A percentile compares a stretch with the other conserved stretches of the same genome.
phyloP scores from a whole-genome alignment of 2,329 filamentous ascomycete genomes.

The Lasiodiplodia sp. region DNA sequence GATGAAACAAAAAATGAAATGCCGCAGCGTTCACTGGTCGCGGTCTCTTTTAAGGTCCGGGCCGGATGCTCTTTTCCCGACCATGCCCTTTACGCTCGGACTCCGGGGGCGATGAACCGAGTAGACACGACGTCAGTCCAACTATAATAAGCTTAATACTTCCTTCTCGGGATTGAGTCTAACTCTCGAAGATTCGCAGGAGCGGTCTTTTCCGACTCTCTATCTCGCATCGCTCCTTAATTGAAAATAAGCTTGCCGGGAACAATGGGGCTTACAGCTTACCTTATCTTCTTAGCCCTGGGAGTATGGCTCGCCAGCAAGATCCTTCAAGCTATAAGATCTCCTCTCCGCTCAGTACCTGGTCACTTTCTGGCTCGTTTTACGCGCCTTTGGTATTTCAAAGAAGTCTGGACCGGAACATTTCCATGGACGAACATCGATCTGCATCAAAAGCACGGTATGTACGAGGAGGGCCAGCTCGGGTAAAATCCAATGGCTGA shows the following conservation, averaged over 20 bases:
- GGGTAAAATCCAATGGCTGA: not conserved
- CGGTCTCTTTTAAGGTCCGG: too few species aligned
- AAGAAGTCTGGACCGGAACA: not conserved
- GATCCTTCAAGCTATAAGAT: not conserved
- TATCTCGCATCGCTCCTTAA: not conserved
- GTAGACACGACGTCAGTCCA: too few species aligned
- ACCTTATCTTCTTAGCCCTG: not conserved
- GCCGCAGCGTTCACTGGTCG: too few species aligned
- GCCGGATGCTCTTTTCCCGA: too few species aligned
- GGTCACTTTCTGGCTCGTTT: conserved; percentile 1
- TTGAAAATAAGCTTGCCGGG: not conserved
- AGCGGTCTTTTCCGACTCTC: not conserved
- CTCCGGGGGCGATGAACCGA: too few species aligned
- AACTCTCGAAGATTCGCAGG: too few species aligned
- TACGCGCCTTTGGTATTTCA: not conserved
- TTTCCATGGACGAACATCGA: conserved; percentile 39
- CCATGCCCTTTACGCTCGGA: too few species aligned
- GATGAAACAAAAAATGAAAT: too few species aligned
- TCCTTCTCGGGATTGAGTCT: too few species aligned
- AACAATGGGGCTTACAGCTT: not conserved
- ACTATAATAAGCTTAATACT: too few species aligned
- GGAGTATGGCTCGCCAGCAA: not conserved
- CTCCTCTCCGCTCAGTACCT: conserved; percentile 10
- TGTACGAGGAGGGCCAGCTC: not conserved
- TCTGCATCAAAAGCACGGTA: conserved; percentile 38